Evolutionary conservation across 768 basidiomycete genomes (phyloP).

Genomic region (Phlebiopsis gigantea): DNA sequence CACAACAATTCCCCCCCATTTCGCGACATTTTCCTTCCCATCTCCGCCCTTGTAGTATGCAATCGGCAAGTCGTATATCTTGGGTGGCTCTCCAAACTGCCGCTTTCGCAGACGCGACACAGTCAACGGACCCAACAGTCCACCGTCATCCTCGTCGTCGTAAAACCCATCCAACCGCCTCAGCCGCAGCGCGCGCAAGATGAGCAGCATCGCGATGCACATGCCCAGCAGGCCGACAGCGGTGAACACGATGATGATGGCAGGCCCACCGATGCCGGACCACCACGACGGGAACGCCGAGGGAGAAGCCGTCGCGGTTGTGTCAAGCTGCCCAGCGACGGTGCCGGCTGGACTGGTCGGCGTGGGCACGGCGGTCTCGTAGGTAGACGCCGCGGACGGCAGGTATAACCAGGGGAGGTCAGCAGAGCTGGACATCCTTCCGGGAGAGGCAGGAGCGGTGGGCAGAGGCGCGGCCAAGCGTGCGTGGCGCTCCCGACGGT

Average conservation of each 20-base stretch:
- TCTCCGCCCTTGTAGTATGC: not conserved
- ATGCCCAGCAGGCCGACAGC: conserved; percentile 4
- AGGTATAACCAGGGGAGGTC: not conserved
- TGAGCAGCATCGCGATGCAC: not conserved
- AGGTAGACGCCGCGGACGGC: not conserved
- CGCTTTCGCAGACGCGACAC: not conserved
- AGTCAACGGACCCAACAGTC: not conserved
- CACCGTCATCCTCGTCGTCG: not conserved
- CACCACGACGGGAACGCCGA: not conserved
- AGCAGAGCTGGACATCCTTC: not conserved
- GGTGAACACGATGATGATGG: conserved; percentile 7
- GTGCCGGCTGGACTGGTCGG: not conserved
- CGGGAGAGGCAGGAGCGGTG: not conserved
- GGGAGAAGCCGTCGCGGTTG: not conserved
- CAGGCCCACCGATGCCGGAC: conserved; percentile 1
- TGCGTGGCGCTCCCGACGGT: not conserved
- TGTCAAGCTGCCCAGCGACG: not conserved
- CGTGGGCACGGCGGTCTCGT: not conserved
- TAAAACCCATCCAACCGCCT: not conserved
- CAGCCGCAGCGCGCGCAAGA: not conserved
- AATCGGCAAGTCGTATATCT: not conserved
- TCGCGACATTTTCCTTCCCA: not conserved
- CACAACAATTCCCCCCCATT: conserved; percentile 5
- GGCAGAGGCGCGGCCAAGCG: not conserved
- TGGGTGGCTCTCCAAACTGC: not conserved